A percentile compares a stretch with the other conserved stretches of the same genome.
Conservation (phyloP, 139 green algal species). For the Zygnema circumcarinatum region DNA sequence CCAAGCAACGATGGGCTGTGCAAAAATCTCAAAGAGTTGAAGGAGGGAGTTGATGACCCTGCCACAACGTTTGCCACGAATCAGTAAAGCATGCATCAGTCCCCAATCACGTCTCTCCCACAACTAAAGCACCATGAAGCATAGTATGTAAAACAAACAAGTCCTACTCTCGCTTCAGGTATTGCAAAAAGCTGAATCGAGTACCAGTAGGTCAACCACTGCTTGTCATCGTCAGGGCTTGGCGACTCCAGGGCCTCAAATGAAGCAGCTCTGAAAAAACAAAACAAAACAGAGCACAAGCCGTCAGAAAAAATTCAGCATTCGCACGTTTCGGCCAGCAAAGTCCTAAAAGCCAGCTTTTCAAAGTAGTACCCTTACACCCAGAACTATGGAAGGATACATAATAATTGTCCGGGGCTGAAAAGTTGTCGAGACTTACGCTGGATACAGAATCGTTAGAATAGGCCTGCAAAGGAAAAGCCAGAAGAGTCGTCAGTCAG, state of each 20-base stretch:
- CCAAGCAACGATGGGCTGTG: neutral
- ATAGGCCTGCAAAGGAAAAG: neutral
- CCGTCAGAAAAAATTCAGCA: too few relatives aligned
- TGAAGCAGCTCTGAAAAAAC: neutral
- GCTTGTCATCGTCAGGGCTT: conserved; percentile 4
- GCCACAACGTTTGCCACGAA: neutral
- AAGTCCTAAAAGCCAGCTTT: too few relatives aligned
- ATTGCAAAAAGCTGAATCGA: too few relatives aligned
- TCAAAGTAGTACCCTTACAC: too few relatives aligned
- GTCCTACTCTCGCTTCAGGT: too few relatives aligned
- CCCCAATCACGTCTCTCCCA: too few relatives aligned
- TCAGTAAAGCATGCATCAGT: neutral
- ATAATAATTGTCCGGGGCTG: too few relatives aligned
- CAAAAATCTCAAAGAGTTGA: conserved; percentile 47
- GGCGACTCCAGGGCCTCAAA: conserved; percentile 37
- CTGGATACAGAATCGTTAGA: neutral
- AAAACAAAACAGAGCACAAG: neutral
- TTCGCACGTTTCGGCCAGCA: too few relatives aligned
- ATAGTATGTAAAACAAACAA: too few relatives aligned
- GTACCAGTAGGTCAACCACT: conserved; percentile 65
- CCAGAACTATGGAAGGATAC: too few relatives aligned
- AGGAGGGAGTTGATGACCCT: conserved; percentile 56
- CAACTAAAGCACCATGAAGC: conserved; percentile 1
- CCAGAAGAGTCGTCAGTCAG: neutral
- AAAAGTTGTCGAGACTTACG: too few relatives aligned